Evolutionary conservation across 169 alveolate genomes (phyloP).

Genomic region (Plasmodium chabaudi): DNA sequence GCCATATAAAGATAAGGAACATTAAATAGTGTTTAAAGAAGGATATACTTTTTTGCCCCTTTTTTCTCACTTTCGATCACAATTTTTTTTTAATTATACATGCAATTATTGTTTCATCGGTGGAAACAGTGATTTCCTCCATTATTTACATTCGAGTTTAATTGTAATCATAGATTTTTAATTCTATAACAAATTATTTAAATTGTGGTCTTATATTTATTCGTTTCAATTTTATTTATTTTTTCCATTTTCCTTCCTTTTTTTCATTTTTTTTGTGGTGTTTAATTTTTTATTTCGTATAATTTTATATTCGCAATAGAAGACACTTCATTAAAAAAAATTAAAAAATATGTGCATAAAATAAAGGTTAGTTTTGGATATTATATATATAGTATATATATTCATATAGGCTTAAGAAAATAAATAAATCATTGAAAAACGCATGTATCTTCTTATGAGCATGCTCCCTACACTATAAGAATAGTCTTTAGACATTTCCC

Average conservation of each 20-base stretch:
- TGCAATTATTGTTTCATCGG: no score
- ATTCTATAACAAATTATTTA: neutral
- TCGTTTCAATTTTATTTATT: constrained; percentile 4
- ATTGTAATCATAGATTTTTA: constrained; percentile 21
- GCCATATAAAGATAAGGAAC: constrained; percentile 64
- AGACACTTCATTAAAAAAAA: neutral
- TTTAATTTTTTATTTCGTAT: neutral
- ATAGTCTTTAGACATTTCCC: no score
- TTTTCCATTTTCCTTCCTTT: constrained; percentile 3
- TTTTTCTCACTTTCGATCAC: constrained; percentile 1
- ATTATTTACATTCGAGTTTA: constrained; percentile 23
- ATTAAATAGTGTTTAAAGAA: neutral
- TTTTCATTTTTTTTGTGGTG: constrained; percentile 22
- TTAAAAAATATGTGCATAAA: no score
- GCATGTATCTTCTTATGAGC: no score
- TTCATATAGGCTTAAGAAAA: no score
- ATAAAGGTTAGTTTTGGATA: no score
- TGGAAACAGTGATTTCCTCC: neutral
- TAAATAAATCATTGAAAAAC: no score
- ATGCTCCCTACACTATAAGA: no score
- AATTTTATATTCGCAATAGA: constrained; percentile 3
- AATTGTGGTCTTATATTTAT: neutral
- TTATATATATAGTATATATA: no score
- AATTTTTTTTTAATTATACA: constrained; percentile 2
- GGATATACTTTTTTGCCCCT: neutral